A percentile compares a stretch with the other conserved stretches of the same genome.
Conservation (phyloP, 306 rosid genomes). For the Trifolium fragiferum region DNA sequence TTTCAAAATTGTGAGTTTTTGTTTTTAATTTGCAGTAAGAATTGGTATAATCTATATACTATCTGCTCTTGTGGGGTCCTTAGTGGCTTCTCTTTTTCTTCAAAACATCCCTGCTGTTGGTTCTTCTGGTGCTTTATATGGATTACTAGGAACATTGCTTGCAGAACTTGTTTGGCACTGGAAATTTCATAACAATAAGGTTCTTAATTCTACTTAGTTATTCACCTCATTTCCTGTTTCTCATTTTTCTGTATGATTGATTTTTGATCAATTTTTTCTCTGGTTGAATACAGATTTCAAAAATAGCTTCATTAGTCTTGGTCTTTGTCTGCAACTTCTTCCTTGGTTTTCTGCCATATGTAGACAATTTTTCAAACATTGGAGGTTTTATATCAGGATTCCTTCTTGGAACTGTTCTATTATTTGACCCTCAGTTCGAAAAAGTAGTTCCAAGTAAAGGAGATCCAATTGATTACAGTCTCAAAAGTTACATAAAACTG, state of each 20-base stretch:
- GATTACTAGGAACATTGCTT: slow-evolving; percentile 83
- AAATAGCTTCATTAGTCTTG: slow-evolving; percentile 57
- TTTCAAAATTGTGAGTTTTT: slow-evolving; percentile 26
- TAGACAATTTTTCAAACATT: slow-evolving; percentile 74
- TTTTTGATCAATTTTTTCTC: slow-evolving; percentile 34
- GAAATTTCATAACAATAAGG: slow-evolving; percentile 74
- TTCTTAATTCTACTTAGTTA: slow-evolving; percentile 31
- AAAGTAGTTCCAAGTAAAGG: slow-evolving; percentile 61
- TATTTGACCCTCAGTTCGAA: slow-evolving; percentile 56
- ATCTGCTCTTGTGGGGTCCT: slow-evolving; percentile 74
- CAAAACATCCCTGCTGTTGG: slow-evolving; percentile 69
- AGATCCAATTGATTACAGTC: slow-evolving; percentile 51
- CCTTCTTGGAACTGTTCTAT: slow-evolving; percentile 77
- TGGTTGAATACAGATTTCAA: slow-evolving; percentile 61
- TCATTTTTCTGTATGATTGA: slow-evolving; percentile 24
- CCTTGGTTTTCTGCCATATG: slow-evolving; percentile 82
- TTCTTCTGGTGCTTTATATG: slow-evolving; percentile 80
- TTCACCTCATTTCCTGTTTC: slow-evolving; percentile 23
- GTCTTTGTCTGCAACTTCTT: slow-evolving; percentile 65
- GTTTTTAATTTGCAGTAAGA: slow-evolving; percentile 61
- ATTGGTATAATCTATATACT: slow-evolving; percentile 75
- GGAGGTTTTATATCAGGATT: slow-evolving; percentile 88
- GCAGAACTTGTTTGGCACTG: slow-evolving; percentile 72
- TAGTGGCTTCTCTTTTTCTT: slow-evolving; percentile 88
- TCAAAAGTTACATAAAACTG: slow-evolving; percentile 54